Base-by-base conservation (phyloP, 257 asterid genomes). In the Przewalskia tangutica region DNA sequence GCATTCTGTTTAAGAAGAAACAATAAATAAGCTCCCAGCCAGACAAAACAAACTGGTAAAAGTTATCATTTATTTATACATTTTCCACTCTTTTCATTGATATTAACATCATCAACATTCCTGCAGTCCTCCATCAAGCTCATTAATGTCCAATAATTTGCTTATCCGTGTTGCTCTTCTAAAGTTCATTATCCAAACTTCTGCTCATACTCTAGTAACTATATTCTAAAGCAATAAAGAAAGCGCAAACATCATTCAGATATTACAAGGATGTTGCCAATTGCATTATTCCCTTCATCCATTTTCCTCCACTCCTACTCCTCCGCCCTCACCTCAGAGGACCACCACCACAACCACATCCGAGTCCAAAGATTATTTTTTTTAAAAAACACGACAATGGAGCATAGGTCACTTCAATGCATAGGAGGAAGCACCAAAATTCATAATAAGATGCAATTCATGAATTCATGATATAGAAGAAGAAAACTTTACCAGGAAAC, bases 1-100 rank as follows among this genome's bases (percentile, higher is more conserved):
- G 97, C 92, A 77, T 89, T 91, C 99, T 95, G 97, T 88, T 62
- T 82, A 77, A 82, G 32, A 81, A 73, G 77, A 77, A 34, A 77
- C 75, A 81, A 81, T 70, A 40, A 54, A 64, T 73, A 80, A 13
- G 79, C 44, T 66, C 51, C 76, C 6, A 16, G 20, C 7, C 44
- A 71, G 59, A 71, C 0, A 70, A 46, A 2, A 20, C 20, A 46
- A 12, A 46, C 79, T 34, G 75, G 20, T 34, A 36, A 65, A 34
- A 14, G 23, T 32, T 34, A 13, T 71, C 78, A 20, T 0, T 44
- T 20, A 48, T 50, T 23, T 20, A 23, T 50, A 73, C 23, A 23
- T 23, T 50, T 73, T 53, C 8, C 18, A 38, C 60, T 71, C 59
- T 18, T 44, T 44, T 46, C 62, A 7, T 17, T 73, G 44, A 23